Conservation (phyloP, 805 yeast species). For the Yamadazyma ubonensis region DNA sequence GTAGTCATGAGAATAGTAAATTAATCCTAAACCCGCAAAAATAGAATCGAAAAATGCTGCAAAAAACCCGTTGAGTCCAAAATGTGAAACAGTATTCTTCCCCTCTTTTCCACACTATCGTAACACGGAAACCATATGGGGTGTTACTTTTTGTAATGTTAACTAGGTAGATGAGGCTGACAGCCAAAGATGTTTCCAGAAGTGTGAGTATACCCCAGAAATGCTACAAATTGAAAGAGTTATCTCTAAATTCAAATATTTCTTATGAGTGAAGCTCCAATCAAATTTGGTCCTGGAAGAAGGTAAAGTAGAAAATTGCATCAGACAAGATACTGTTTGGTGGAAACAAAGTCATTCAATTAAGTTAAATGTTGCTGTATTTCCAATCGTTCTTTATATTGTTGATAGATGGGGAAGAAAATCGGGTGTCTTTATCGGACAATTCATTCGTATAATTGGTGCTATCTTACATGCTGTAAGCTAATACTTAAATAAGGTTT, state of each 20-base stretch:
- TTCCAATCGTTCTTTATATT: slow-evolving; percentile 26
- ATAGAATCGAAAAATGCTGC: too few relatives aligned
- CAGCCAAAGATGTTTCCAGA: too few relatives aligned
- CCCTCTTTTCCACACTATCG: slow-evolving; percentile 4
- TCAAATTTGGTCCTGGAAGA: background rate
- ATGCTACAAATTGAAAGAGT: background rate
- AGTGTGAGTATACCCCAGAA: slow-evolving; percentile 2
- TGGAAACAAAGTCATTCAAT: slow-evolving; percentile 38
- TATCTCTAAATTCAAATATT: too few relatives aligned
- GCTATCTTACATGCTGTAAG: slow-evolving; percentile 38
- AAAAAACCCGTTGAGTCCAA: too few relatives aligned
- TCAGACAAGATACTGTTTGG: slow-evolving; percentile 25
- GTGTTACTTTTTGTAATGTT: slow-evolving; percentile 1
- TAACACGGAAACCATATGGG: background rate
- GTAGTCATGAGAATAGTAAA: too few relatives aligned
- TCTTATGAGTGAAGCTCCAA: slow-evolving; percentile 14
- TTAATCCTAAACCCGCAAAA: too few relatives aligned
- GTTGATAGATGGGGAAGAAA: slow-evolving; percentile 44
- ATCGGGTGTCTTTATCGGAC: slow-evolving; percentile 25
- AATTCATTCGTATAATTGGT: slow-evolving; percentile 27
- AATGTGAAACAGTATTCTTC: too few relatives aligned
- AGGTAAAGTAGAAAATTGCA: slow-evolving; percentile 17
- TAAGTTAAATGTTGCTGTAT: slow-evolving; percentile 34
- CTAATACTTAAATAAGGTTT: slow-evolving; percentile 50
- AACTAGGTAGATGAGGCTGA: background rate